Evolutionary conservation across 495 filamentous ascomycete genomes (phyloP).

Genomic region (Aspergillus sclerotiicarbonarius): DNA sequence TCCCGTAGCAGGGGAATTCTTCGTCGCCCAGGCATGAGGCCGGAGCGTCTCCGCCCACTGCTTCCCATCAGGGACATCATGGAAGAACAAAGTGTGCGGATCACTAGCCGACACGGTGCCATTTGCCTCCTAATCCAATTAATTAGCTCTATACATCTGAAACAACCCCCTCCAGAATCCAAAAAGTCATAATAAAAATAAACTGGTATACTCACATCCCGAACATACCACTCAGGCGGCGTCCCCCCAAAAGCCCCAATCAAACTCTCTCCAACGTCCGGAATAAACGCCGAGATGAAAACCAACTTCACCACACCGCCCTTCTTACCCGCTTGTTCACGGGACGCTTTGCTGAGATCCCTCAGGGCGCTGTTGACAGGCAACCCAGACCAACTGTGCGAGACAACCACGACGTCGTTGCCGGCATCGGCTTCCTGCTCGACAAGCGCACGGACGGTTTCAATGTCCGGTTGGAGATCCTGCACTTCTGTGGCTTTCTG

Average conservation of each 20-base stretch:
- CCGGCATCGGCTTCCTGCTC: conserved; percentile 27
- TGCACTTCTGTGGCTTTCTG: conserved; percentile 24
- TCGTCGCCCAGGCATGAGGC: conserved; percentile 34
- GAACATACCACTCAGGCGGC: conserved; percentile 34
- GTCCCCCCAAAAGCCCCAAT: conserved; percentile 35
- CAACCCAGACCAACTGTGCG: conserved; percentile 51
- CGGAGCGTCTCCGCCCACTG: conserved; percentile 31
- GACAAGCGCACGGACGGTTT: conserved; percentile 25
- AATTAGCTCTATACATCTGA: no score
- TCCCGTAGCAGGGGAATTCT: conserved; percentile 30
- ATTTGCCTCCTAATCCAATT: conserved; percentile 19
- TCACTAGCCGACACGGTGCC: conserved; percentile 29
- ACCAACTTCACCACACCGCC: conserved; percentile 47
- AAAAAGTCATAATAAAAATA: no score
- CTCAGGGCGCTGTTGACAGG: conserved; percentile 49
- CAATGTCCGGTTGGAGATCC: conserved; percentile 33
- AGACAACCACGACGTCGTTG: conserved; percentile 36
- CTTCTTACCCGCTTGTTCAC: conserved; percentile 27
- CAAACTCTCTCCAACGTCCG: conserved; percentile 35
- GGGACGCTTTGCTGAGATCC: conserved; percentile 39
- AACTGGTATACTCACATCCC: conserved; percentile 29
- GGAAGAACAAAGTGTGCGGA: conserved; percentile 33
- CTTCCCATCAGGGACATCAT: conserved; percentile 37
- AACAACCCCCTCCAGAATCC: no score
- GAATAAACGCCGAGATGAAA: conserved; percentile 44